Conservation (phyloP, 2,329 filamentous ascomycete genomes). For the Fusarium caatingaense region DNA sequence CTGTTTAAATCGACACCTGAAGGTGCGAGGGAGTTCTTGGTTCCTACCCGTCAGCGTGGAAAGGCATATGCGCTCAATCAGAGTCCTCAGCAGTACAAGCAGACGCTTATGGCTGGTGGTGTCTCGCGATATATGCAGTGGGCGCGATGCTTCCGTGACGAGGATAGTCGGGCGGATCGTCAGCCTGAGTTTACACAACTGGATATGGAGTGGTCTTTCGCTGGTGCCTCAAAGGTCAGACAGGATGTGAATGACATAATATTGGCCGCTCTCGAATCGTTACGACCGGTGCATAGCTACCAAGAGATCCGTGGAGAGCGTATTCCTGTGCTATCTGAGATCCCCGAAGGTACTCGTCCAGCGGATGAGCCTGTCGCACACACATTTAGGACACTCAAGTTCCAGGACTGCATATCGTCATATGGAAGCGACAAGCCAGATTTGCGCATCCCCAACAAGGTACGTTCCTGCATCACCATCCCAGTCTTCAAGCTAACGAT, state of each 20-base stretch:
- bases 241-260: conserved; percentile 53
- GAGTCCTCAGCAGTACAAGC: conserved; percentile 98
- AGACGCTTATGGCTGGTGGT: conserved; percentile 94
- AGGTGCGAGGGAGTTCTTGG: conserved; percentile 92
- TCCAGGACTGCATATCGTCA: conserved; percentile 70
- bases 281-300: conserved; percentile 65
- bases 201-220: conserved; percentile 94
- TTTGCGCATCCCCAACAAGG: conserved; percentile 76
- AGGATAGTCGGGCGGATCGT: conserved; percentile 89
- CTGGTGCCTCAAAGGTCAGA: conserved; percentile 59
- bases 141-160: conserved; percentile 93
- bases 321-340: conserved; percentile 49
- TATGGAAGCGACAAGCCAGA: conserved; percentile 97
- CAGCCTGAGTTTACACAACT: conserved; percentile 97
- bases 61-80: conserved; percentile 92
- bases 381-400: conserved; percentile 51
- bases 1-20: conserved; percentile 98
- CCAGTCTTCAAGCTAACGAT: rapidly evolving
- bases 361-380: conserved; percentile 45
- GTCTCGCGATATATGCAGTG: conserved; percentile 89
- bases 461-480: conserved; percentile 50
- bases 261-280: conserved; percentile 43
- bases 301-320: conserved; percentile 62
- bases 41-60: conserved; percentile 82
- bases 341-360: conserved; percentile 27